phyloP scores from a whole-genome alignment of 176 grass and related monocot genomes.

The Puya raimondii region DNA sequence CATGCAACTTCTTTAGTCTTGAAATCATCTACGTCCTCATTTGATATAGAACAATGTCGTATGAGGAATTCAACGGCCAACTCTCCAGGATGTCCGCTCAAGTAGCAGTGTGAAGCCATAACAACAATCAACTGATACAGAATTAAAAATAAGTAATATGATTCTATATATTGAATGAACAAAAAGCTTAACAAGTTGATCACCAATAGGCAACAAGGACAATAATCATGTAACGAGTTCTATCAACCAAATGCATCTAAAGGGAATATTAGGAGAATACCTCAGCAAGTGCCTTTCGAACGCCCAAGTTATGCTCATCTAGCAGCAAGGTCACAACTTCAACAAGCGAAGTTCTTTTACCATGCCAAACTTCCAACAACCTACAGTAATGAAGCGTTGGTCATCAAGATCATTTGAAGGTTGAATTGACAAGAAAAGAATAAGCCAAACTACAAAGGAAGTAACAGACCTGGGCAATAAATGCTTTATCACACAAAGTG shows the following conservation, averaged over 20 bases:
- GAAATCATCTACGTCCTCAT: slow-evolving; percentile 53
- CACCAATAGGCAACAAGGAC: background rate
- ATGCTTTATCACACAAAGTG: slow-evolving; percentile 75
- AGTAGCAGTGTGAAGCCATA: slow-evolving; percentile 96
- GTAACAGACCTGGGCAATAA: slow-evolving; percentile 68
- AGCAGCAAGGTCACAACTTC: slow-evolving; percentile 80
- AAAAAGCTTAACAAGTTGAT: background rate
- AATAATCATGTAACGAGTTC: background rate
- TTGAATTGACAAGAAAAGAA: background rate
- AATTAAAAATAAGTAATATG: slow-evolving; percentile 4
- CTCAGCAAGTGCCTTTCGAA: slow-evolving; percentile 76
- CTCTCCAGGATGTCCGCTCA: slow-evolving; percentile 72
- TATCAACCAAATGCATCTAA: background rate
- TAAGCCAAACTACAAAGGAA: slow-evolving; percentile 3
- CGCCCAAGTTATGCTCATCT: slow-evolving; percentile 74
- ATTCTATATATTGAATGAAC: background rate
- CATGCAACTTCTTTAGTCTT: slow-evolving; percentile 29
- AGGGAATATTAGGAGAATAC: slow-evolving; percentile 4
- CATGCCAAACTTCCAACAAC: slow-evolving; percentile 96
- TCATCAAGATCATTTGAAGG: slow-evolving; percentile 5
- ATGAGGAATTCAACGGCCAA: slow-evolving; percentile 77
- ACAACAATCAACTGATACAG: slow-evolving; percentile 85
- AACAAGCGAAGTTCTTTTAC: slow-evolving; percentile 58
- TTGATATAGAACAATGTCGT: slow-evolving; percentile 68
- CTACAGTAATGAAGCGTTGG: slow-evolving; percentile 23